These are phyloP conservation scores for Aspergillus ochraceus DNA, from an alignment of 2,329 filamentous ascomycete species.

Conservation along the genomic window DNA sequence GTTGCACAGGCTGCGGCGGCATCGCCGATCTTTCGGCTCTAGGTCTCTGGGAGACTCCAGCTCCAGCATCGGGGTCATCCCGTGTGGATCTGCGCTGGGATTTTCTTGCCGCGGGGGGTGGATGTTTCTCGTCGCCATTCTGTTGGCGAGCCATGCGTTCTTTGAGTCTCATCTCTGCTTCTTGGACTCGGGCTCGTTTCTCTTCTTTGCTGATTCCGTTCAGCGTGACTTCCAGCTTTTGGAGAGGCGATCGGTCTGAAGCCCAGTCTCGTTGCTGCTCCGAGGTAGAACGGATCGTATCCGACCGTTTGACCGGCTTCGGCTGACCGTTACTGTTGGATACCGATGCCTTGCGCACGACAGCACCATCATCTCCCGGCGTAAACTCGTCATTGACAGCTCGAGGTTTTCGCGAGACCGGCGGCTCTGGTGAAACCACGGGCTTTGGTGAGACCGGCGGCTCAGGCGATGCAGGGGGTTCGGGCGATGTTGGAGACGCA, in stretches of 20 bases:
- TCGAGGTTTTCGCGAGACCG: neutral
- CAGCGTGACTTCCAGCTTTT: constrained; percentile 87
- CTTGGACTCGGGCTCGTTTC: constrained; percentile 79
- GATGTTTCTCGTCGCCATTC: constrained; percentile 7
- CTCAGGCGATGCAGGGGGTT: constrained; percentile 2
- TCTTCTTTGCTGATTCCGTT: constrained; percentile 95
- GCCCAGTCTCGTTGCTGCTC: constrained; percentile 58
- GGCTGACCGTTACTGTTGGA: constrained; percentile 15
- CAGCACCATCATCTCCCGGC: neutral
- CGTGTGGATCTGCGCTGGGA: neutral
- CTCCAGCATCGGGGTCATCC: neutral
- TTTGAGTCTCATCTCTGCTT: constrained; percentile 73
- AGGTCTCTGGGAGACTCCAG: constrained; percentile 7
- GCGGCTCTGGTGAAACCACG: constrained; percentile 5
- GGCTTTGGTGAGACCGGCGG: constrained; percentile 3
- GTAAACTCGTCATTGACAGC: neutral
- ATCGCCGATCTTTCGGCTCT: neutral
- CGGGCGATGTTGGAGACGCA: too few relatives aligned
- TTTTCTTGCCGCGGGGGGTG: neutral
- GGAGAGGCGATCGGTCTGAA: constrained; percentile 82
- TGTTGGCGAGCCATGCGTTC: constrained; percentile 49
- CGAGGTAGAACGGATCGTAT: constrained; percentile 29
- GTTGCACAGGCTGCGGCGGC: constrained; percentile 11
- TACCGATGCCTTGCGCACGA: constrained; percentile 9
- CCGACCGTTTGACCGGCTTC: constrained; percentile 31